Evolutionary conservation across 495 filamentous ascomycete species (phyloP).

Genomic region (Aspergillus steynii): DNA sequence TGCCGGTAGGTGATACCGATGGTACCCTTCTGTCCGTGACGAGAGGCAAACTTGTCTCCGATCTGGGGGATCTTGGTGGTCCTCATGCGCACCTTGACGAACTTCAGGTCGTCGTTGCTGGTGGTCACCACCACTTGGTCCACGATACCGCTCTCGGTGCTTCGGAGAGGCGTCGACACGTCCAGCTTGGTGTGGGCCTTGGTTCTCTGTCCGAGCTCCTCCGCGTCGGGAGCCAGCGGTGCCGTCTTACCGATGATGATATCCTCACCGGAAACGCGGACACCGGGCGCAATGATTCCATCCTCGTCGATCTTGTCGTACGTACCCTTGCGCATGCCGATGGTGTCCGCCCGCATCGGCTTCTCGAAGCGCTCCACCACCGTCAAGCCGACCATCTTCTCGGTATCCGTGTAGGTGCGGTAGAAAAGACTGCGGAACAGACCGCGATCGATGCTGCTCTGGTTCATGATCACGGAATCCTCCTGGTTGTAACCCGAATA

Average conservation of each 20-base stretch:
- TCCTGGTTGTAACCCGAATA: slow-evolving; percentile 99
- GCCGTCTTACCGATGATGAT: slow-evolving; percentile 99
- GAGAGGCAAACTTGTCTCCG: slow-evolving; percentile 98
- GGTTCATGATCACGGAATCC: slow-evolving; percentile 99
- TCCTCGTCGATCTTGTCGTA: slow-evolving; percentile 98
- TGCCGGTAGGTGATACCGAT: slow-evolving; percentile 97
- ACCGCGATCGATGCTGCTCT: slow-evolving; percentile 95
- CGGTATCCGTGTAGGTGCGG: slow-evolving; percentile 91
- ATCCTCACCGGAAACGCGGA: slow-evolving; percentile 93
- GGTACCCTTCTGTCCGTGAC: slow-evolving; percentile 98
- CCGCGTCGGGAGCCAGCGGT: slow-evolving; percentile 85
- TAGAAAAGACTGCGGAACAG: slow-evolving; percentile 98
- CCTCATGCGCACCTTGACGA: slow-evolving; percentile 95
- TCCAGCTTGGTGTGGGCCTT: slow-evolving; percentile 90
- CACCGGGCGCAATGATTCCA: slow-evolving; percentile 88
- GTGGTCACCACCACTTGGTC: slow-evolving; percentile 92
- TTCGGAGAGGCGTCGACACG: slow-evolving; percentile 89
- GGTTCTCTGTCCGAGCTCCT: slow-evolving; percentile 90
- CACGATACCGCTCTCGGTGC: slow-evolving; percentile 94
- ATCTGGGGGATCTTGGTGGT: slow-evolving; percentile 99
- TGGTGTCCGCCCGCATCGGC: slow-evolving; percentile 80
- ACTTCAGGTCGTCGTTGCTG: slow-evolving; percentile 77
- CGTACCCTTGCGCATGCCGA: slow-evolving; percentile 90
- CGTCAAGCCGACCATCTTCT: slow-evolving; percentile 89
- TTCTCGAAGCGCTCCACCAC: slow-evolving; percentile 93